A percentile compares a stretch with the other conserved stretches of the same genome.
These are phyloP conservation scores for Cerioporus squamosus DNA, from an alignment of 1,284 basidiomycete genomes.

Conservation along the genomic window DNA sequence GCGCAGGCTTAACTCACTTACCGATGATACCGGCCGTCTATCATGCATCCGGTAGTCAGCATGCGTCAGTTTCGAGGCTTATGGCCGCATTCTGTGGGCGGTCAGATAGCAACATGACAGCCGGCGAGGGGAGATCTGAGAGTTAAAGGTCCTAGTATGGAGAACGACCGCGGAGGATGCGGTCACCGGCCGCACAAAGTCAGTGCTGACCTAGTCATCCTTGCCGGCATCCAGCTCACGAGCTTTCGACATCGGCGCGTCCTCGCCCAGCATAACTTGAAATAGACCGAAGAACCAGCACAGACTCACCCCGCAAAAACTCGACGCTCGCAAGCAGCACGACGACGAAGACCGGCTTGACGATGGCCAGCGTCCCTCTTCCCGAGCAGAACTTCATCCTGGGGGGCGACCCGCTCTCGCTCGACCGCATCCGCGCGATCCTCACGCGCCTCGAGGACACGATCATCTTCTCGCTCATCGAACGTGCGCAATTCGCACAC, in stretches of 20 bases:
- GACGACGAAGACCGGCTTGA: neutral
- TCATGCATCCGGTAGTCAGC: no score
- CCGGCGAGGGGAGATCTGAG: neutral
- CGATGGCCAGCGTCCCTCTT: conserved; percentile 55
- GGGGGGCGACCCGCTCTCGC: conserved; percentile 76
- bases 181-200: neutral
- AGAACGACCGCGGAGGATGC: neutral
- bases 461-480: conserved; percentile 96
- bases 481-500: conserved; percentile 95
- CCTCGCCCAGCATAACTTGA: no score
- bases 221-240: no score
- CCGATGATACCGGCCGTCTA: neutral
- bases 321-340: neutral
- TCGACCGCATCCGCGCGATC: conserved; percentile 87
- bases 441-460: conserved; percentile 95
- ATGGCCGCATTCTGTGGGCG: neutral
- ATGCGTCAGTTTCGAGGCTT: no score
- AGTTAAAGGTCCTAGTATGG: no score
- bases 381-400: conserved; percentile 62
- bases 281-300: no score
- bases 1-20: neutral
- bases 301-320: no score
- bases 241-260: no score
- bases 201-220: no score
- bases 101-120: neutral